These are phyloP conservation scores for Trichoderma virens DNA, from an alignment of 495 filamentous ascomycete genomes.

Conservation along the genomic window DNA sequence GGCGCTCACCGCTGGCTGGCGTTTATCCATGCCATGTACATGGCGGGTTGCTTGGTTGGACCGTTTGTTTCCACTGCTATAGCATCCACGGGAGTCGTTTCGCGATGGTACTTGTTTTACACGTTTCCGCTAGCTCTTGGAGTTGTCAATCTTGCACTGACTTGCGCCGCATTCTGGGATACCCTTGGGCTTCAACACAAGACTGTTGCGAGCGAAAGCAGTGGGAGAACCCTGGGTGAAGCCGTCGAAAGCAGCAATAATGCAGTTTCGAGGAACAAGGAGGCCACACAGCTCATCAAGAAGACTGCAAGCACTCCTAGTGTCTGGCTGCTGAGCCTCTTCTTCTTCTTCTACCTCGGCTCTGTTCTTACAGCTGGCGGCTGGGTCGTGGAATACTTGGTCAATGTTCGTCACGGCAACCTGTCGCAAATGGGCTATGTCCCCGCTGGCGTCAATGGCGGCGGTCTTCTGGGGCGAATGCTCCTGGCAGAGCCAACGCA, in stretches of 20 bases:
- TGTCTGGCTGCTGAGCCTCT: slow-evolving; percentile 42
- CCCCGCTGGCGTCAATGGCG: slow-evolving; percentile 60
- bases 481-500: slow-evolving; percentile 48
- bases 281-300: slow-evolving; percentile 22
- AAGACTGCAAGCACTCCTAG: slow-evolving; percentile 22
- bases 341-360: slow-evolving; percentile 45
- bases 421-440: slow-evolving; percentile 59
- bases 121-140: slow-evolving; percentile 34
- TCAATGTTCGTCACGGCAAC: slow-evolving; percentile 54
- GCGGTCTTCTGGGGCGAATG: slow-evolving; percentile 46
- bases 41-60: slow-evolving; percentile 40
- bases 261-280: slow-evolving; percentile 11
- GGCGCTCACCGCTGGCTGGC: slow-evolving; percentile 49
- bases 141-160: slow-evolving; percentile 30
- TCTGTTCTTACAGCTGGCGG: slow-evolving; percentile 38
- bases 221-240: background rate
- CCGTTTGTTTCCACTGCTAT: slow-evolving; percentile 45
- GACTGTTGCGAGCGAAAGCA: background rate
- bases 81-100: slow-evolving; percentile 21
- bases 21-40: slow-evolving; percentile 50
- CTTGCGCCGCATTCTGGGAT: slow-evolving; percentile 28
- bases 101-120: slow-evolving; percentile 39
- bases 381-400: slow-evolving; percentile 56
- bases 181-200: slow-evolving; percentile 18
- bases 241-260: background rate